Base-by-base conservation (phyloP, 2,329 filamentous ascomycete species). In the Epichloe elymi region DNA sequence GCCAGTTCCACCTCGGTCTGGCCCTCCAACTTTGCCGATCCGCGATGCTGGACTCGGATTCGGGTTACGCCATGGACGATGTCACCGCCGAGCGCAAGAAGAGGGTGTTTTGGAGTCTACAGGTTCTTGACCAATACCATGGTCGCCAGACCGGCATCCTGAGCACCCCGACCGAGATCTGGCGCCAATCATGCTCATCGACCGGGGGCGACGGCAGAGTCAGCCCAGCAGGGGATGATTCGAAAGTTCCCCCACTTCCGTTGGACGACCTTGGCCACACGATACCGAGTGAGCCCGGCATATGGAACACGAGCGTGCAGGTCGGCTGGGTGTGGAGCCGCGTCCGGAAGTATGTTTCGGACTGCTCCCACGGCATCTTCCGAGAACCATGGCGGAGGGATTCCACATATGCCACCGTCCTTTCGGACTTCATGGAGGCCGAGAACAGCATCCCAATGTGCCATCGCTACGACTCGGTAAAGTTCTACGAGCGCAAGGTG, bases 251-350 rank as follows among this genome's bases (percentile, higher is more conserved):
- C 0, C 68, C 70, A 0, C 57, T 74, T 0, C 73, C 73, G 0
- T 55, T 59, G 38, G 73, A 75, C 46, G 64, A 72, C 1, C 61
- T 74, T 1, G 73, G 73, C 1, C 70, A 66, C 12, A 59, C 70
- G 1, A 55, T 59, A 1, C 60, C 64, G 0, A 62, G 60, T 3
- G 72, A 74, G 36, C 65, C 69, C 0, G 73, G 73, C 0, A 74
- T 76, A 37, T 76, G 74, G 74, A 75, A 71, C 50, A 67, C 72
- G 10, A 68, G 70, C 5, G 63, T 73, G 1, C 70, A 75, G 49
- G 67, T 76, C 1, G 71, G 70, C 1, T 75, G 73, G 72, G 69
- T 76, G 4, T 76, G 74, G 74, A 74, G 71, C 50, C 65, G 68
- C 39, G 68, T 71, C 1, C 54, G 68, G 45, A 63, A 67, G 23